Evolutionary conservation across 495 filamentous ascomycete genomes (phyloP), one percentile per base, ranked within the genome.

Genomic region (Aspergillus conjunctus): DNA sequence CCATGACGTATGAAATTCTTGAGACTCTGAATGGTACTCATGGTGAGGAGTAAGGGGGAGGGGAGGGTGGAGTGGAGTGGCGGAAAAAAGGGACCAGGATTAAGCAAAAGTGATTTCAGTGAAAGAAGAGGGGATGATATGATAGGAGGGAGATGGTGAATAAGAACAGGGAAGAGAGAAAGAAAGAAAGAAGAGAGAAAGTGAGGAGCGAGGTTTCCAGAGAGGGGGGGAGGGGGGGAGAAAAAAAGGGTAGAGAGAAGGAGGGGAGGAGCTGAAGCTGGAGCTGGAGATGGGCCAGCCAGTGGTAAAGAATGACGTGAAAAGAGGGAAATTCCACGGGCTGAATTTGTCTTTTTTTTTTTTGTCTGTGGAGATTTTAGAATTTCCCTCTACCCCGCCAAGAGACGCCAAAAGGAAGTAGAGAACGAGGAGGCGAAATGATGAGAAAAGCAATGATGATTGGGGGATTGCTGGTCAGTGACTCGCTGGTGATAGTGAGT

Each of bases 1-100:
- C 92, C 93, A 80, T 97, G 94, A 59, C 94, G 91, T 77, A 98
- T 95, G 76, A 98, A 93, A 76, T 97, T 98, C 78, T 98, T 97
- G 58, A 98, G 78, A 66, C 87, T 91, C 80, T 92, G 88, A 79
- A 93, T 91, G 54, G 90, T 91, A 68, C 88, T 89, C 88, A 91
- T 91, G 60, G 56, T 63, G 56, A 20, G 57, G 33, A 62, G 41
- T 26, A 61, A 54, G 46, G 54, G 26, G 54, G 57, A 33, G 41
- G 12, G 11, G 33, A 32, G 52, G 49, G 34, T 57, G 37, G 37
- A 57, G 45, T 20, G 9, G 56, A 26, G 46, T 33, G 49, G 52
- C 26, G 26, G 46, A 54, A 49, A 26, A 20, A 20, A 21, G 37
- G 37, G 30, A 30, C 8, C 12, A 31, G 30, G 14, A 21, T 14